A percentile compares a stretch with the other conserved stretches of the same genome.
These are phyloP conservation scores for Skeletonema potamos DNA, from an alignment of 108 stramenopile genomes.

Conservation along the genomic window DNA sequence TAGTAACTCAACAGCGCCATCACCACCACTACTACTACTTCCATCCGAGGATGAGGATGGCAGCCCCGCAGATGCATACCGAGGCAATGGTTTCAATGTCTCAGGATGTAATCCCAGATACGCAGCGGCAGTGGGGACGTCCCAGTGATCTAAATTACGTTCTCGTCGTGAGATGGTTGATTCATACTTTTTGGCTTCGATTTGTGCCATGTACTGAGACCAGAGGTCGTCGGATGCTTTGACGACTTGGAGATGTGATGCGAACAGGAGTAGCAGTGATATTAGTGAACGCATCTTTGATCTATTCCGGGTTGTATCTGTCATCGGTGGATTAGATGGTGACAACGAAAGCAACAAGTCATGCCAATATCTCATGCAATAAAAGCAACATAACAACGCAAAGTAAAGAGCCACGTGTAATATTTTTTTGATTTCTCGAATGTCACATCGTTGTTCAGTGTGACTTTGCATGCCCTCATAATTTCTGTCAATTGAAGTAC, in stretches of 20 bases:
- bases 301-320: not conserved
- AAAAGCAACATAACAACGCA: too few species aligned
- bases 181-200: constrained; percentile 33
- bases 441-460: too few species aligned
- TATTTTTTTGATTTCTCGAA: not conserved
- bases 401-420: not conserved
- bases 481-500: too few species aligned
- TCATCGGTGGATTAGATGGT: too few species aligned
- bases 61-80: not conserved
- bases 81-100: constrained; percentile 40
- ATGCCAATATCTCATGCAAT: too few species aligned
- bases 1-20: not conserved
- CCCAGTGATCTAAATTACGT: constrained; percentile 79
- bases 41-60: not conserved
- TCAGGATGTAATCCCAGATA: constrained; percentile 63
- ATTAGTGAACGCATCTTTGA: not conserved
- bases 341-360: not conserved
- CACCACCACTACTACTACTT: too few species aligned
- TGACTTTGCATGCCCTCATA: too few species aligned
- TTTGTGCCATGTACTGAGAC: constrained; percentile 34
- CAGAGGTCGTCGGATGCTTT: constrained; percentile 29
- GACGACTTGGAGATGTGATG: not conserved
- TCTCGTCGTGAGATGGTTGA: constrained; percentile 54
- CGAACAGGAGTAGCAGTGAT: not conserved
- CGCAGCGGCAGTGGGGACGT: constrained; percentile 74